phyloP scores from a whole-genome alignment of 164 flowering plant species.

The Macadamia tetraphylla region DNA sequence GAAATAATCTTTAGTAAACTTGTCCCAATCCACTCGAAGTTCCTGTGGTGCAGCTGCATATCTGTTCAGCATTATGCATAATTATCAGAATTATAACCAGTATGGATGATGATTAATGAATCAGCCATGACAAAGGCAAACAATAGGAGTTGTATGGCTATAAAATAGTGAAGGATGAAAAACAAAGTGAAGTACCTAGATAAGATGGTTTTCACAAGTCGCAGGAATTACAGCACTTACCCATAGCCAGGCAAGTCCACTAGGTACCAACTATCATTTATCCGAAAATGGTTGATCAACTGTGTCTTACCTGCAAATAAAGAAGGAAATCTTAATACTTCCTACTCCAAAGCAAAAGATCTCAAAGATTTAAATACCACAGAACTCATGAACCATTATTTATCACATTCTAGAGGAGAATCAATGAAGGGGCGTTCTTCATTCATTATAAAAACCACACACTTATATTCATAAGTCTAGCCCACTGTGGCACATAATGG shows the following conservation, averaged over 20 bases:
- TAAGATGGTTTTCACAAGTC: too few species aligned
- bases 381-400: neutral
- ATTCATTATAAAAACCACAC: too few species aligned
- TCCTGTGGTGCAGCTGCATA: constrained; percentile 84
- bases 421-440: too few species aligned
- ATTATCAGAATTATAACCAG: neutral
- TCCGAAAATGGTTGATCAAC: constrained; percentile 91
- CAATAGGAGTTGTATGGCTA: neutral
- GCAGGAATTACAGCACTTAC: constrained; percentile 30
- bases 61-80: constrained; percentile 30
- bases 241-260: constrained; percentile 99
- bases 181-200: too few species aligned
- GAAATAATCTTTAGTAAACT: constrained; percentile 88
- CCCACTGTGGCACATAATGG: too few species aligned
- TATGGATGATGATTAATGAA: neutral
- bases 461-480: too few species aligned
- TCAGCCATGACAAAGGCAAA: neutral
- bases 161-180: neutral
- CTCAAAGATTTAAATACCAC: neutral
- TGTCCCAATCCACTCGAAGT: constrained; percentile 68
- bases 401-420: neutral
- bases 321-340: neutral
- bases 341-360: neutral
- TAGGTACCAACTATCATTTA: constrained; percentile 86
- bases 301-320: constrained; percentile 82